phyloP scores from a whole-genome alignment of 371 early-diverging fungal species.

The Lichtheimia ramosa region DNA sequence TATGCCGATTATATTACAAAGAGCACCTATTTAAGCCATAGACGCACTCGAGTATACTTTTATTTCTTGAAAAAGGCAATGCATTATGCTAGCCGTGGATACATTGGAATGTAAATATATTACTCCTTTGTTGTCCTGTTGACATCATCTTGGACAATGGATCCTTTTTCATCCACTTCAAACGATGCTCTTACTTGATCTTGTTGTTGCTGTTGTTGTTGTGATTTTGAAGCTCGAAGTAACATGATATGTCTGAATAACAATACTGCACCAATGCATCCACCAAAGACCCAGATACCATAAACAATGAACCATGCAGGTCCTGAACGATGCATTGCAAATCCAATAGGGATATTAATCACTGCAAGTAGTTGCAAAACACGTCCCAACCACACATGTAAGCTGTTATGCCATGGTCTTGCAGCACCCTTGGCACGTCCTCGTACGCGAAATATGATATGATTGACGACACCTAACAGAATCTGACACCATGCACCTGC shows the following conservation, averaged over 20 bases:
- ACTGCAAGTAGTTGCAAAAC: conserved; percentile 17
- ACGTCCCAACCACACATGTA: conserved; percentile 38
- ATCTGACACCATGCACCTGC: conserved; percentile 31
- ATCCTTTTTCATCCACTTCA: background rate
- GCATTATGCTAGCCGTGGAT: conserved; percentile 16
- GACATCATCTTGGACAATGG: background rate
- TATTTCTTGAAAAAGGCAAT: conserved; percentile 17
- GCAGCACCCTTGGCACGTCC: conserved; percentile 12
- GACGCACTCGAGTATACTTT: conserved; percentile 18
- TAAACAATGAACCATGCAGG: conserved; percentile 20
- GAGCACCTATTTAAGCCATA: conserved; percentile 15
- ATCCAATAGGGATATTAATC: conserved; percentile 36
- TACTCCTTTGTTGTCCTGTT: background rate
- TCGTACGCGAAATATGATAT: conserved; percentile 26
- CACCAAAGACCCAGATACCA: conserved; percentile 18
- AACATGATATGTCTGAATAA: conserved; percentile 13
- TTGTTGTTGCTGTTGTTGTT: too few relatives aligned
- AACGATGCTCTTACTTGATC: too few relatives aligned
- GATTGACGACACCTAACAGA: conserved; percentile 26
- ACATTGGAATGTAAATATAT: conserved; percentile 19
- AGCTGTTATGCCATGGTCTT: conserved; percentile 30
- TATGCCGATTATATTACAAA: conserved; percentile 14
- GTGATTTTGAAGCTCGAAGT: background rate
- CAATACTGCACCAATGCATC: conserved; percentile 11
- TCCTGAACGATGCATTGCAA: conserved; percentile 22